These are phyloP conservation scores for Immersiella caudata DNA, from an alignment of 495 filamentous ascomycete species.

Conservation along the genomic window DNA sequence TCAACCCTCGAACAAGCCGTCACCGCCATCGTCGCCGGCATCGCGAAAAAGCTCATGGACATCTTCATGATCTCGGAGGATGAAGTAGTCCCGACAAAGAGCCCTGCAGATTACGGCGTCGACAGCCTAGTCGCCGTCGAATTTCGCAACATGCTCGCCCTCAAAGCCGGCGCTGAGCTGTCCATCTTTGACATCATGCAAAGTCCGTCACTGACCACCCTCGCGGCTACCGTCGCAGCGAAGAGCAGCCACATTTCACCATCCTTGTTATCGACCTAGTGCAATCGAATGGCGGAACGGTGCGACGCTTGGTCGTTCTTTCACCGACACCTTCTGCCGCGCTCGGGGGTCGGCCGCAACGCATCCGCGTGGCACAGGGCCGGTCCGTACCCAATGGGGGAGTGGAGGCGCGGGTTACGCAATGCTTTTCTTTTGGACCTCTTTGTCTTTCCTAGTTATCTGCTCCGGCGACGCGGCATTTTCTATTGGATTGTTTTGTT, in stretches of 20 bases:
- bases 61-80: conserved; percentile 42
- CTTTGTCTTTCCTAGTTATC: too few species aligned
- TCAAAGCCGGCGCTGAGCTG: conserved; percentile 39
- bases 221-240: conserved; percentile 30
- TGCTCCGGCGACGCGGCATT: too few species aligned
- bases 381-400: too few species aligned
- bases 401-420: too few species aligned
- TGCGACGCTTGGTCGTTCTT: too few species aligned
- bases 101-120: conserved; percentile 43
- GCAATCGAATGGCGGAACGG: too few species aligned
- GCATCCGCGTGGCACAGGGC: too few species aligned
- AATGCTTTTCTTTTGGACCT: too few species aligned
- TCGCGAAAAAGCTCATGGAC: conserved; percentile 37
- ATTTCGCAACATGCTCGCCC: conserved; percentile 47
- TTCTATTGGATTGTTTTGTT: too few species aligned
- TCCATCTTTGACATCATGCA: conserved; percentile 51
- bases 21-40: conserved; percentile 2
- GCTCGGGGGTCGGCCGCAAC: too few species aligned
- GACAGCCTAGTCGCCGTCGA: conserved; percentile 55
- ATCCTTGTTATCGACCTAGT: not conserved
- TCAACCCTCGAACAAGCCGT: conserved; percentile 23
- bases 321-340: not conserved
- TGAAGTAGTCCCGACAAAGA: conserved; percentile 32
- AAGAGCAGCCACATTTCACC: conserved; percentile 26
- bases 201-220: conserved; percentile 33